Base-by-base conservation (phyloP, 768 basidiomycete genomes). In the Tylopilus sp. region DNA sequence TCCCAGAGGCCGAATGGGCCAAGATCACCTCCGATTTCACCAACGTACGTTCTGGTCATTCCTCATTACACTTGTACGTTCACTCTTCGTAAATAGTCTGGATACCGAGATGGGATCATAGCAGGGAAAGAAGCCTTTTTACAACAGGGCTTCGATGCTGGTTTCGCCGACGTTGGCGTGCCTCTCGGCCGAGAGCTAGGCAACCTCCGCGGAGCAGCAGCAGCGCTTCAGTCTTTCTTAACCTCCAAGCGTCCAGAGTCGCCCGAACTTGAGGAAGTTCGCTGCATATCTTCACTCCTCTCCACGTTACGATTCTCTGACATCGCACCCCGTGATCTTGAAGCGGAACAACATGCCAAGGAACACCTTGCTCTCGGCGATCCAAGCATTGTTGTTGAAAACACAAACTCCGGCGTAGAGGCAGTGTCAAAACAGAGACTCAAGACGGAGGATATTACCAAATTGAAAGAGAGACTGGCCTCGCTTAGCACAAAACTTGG, bases 51-150 rank as follows among this genome's bases (percentile, higher is more conserved):
- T 11, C 8, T 31, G 6, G 14, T 49, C 41, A 7, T 21, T 9
- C 45, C 24, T 19, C 31, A 38, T 51, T n/a, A 11, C 21, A 45
- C 42, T 22, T 41, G 3, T 22, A n/a, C n/a, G 31, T 26, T 58
- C 48, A 54, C 37, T 29, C 43, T 16, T 36, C 11, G 31, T 48
- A 43, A 10, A n/a, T 43, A 97, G 96, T 84, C 84, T 17, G 96
- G 96, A 3, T 98, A 98, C 64, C 84, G 96, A n/a, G 95, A 98
- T 72, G 96, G 96, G 7, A 96, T 98, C 61, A 89, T 86, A 0
- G 84, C 87, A 5, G 96, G 96, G 4, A 98, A 98, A 68, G 88
- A 95, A 66, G 76, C 80, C 0, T 85, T 85, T 3, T 77, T 98
- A 2, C 96, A 99, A 63, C 76, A 84, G 57, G 96, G 96, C 1